A percentile compares a stretch with the other conserved stretches of the same genome.
phyloP scores from a whole-genome alignment of 2,329 filamentous ascomycete species.

The Venturia pyrina region DNA sequence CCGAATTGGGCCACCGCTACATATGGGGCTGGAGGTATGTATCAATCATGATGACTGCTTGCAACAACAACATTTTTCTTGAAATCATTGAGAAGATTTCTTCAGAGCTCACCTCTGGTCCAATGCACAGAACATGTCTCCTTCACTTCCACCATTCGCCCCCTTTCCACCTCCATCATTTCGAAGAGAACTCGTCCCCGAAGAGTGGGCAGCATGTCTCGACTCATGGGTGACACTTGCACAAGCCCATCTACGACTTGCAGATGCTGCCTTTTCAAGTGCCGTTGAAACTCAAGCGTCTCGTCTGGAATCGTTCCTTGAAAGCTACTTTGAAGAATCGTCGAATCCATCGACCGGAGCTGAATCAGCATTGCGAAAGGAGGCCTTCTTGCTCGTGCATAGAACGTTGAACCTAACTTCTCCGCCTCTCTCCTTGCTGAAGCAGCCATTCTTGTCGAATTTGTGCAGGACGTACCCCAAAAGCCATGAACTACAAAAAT shows the following conservation, averaged over 20 bases:
- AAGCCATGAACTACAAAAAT: conserved; percentile 42
- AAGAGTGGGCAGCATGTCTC: conserved; percentile 70
- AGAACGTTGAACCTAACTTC: conserved; percentile 43
- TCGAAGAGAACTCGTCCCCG: conserved; percentile 52
- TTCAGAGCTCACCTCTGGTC: neutral
- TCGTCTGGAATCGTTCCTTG: conserved; percentile 49
- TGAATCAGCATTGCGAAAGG: conserved; percentile 46
- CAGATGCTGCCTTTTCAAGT: conserved; percentile 45
- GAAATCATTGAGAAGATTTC: neutral
- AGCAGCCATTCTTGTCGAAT: conserved; percentile 60
- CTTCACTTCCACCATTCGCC: conserved; percentile 47
- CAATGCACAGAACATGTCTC: neutral
- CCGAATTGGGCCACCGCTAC: neutral
- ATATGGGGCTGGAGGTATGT: neutral
- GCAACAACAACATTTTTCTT: neutral
- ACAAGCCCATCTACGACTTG: conserved; percentile 52
- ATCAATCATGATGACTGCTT: neutral
- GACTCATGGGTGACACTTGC: conserved; percentile 65
- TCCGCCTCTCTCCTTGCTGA: conserved; percentile 41
- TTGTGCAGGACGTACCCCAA: conserved; percentile 58
- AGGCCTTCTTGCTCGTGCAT: conserved; percentile 54
- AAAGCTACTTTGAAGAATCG: conserved; percentile 53
- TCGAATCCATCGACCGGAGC: neutral
- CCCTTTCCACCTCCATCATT: conserved; percentile 61
- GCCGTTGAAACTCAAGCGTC: conserved; percentile 47